Conservation (phyloP, 345 rosid species). For the Aquilaria sinensis region DNA sequence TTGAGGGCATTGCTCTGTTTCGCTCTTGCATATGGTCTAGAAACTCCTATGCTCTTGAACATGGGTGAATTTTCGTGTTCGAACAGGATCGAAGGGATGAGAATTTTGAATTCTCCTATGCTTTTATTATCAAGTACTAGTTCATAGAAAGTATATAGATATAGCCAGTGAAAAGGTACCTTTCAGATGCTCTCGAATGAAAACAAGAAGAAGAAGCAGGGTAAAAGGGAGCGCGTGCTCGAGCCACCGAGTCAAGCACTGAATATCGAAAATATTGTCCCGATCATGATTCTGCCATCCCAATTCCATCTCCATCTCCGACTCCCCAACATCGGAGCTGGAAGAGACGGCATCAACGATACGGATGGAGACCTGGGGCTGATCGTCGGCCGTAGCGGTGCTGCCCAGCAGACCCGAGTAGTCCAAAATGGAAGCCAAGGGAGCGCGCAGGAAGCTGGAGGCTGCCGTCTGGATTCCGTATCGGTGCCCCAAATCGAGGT, state of each 20-base stretch:
- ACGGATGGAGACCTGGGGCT: constrained; percentile 40
- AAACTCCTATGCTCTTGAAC: no score
- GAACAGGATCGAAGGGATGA: no score
- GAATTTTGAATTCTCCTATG: no score
- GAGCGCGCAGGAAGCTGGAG: neutral
- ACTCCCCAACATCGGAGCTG: neutral
- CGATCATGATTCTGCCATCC: constrained; percentile 22
- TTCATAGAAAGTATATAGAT: no score
- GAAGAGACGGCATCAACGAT: constrained; percentile 6
- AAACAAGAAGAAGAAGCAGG: constrained; percentile 43
- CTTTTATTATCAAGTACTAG: no score
- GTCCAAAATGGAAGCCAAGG: neutral
- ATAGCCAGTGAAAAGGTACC: constrained; percentile 21
- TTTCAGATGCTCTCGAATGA: constrained; percentile 60
- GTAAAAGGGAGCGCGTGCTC: constrained; percentile 56
- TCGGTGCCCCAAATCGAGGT: no score
- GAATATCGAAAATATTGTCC: constrained; percentile 35
- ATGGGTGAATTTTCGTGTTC: no score
- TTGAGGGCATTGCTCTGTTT: no score
- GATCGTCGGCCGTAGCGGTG: neutral
- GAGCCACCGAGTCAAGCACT: constrained; percentile 44
- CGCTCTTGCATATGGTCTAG: no score
- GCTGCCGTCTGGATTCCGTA: neutral
- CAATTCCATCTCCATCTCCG: constrained; percentile 17
- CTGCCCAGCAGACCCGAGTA: constrained; percentile 1